Evolutionary conservation across 2,329 filamentous ascomycete species (phyloP).

Genomic region (Sporothrix euskadiensis): DNA sequence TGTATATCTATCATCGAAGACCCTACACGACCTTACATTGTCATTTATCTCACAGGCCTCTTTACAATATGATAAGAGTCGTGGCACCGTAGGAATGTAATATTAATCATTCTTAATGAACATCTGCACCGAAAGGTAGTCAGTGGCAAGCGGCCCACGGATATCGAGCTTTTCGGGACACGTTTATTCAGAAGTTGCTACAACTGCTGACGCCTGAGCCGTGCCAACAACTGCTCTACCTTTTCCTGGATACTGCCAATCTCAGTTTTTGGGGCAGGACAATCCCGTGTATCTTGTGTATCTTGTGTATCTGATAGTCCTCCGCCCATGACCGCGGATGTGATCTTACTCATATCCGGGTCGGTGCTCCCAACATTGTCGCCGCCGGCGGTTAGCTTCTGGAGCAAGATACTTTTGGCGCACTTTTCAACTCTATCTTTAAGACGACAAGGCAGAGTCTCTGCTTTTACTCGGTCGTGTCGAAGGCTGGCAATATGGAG

Average conservation of each 20-base stretch:
- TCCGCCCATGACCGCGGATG: neutral
- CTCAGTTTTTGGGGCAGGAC: neutral
- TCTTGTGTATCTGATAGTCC: too few relatives aligned
- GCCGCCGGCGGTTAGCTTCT: neutral
- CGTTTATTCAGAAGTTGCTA: neutral
- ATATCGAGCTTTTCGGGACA: too few relatives aligned
- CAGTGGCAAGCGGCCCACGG: neutral
- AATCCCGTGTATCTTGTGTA: neutral
- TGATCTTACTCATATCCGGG: constrained; percentile 2
- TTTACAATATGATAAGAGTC: constrained; percentile 3
- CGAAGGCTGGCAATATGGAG: constrained; percentile 24
- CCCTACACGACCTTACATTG: neutral
- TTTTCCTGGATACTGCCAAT: neutral
- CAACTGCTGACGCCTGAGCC: constrained; percentile 16
- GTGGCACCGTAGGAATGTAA: neutral
- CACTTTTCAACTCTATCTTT: neutral
- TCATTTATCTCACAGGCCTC: neutral
- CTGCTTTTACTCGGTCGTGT: neutral
- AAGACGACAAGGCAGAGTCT: neutral
- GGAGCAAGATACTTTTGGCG: constrained; percentile 11
- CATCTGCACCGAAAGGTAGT: neutral
- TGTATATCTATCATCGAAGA: neutral
- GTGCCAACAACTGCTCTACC: neutral
- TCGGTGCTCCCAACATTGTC: constrained; percentile 2
- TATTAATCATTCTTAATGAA: neutral